A percentile compares a stretch with the other conserved stretches of the same genome.
phyloP scores from a whole-genome alignment of 352 stramenopile species.

The Nothophytophthora sp. region DNA sequence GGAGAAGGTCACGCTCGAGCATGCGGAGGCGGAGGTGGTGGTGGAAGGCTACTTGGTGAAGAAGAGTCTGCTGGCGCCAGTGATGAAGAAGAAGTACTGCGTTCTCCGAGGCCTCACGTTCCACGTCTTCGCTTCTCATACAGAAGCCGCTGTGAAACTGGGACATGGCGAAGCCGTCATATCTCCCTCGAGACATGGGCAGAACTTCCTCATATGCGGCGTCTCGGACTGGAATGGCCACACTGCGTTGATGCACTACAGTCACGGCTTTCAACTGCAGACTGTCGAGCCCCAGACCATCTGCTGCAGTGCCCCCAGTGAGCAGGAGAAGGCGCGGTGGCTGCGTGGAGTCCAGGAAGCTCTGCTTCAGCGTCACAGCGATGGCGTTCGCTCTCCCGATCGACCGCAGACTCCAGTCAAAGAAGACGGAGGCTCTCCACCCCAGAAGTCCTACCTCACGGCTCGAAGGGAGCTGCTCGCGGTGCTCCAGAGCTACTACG shows the following conservation, averaged over 20 bases:
- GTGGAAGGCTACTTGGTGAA: slow-evolving; percentile 65
- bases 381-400: slow-evolving; percentile 20
- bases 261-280: slow-evolving; percentile 73
- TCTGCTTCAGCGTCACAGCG: slow-evolving; percentile 27
- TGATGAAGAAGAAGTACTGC: slow-evolving; percentile 71
- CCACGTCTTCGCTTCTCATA: slow-evolving; percentile 44
- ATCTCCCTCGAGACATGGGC: background rate
- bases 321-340: slow-evolving; percentile 70
- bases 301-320: slow-evolving; percentile 64
- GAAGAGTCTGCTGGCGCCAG: slow-evolving; percentile 32
- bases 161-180: slow-evolving; percentile 26
- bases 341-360: slow-evolving; percentile 55
- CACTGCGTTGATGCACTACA: slow-evolving; percentile 62
- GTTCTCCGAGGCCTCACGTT: slow-evolving; percentile 45
- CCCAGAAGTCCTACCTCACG: slow-evolving; percentile 8
- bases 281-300: slow-evolving; percentile 52
- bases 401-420: slow-evolving; percentile 27
- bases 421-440: slow-evolving; percentile 13
- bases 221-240: slow-evolving; percentile 72
- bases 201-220: slow-evolving; percentile 33
- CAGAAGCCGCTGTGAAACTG: slow-evolving; percentile 17
- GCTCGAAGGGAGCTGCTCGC: slow-evolving; percentile 27
- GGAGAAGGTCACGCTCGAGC: too few species aligned
- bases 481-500: slow-evolving; percentile 54
- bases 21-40: too few species aligned